Conservation (phyloP, 257 asterid species). For the Forsythia viridissima region DNA sequence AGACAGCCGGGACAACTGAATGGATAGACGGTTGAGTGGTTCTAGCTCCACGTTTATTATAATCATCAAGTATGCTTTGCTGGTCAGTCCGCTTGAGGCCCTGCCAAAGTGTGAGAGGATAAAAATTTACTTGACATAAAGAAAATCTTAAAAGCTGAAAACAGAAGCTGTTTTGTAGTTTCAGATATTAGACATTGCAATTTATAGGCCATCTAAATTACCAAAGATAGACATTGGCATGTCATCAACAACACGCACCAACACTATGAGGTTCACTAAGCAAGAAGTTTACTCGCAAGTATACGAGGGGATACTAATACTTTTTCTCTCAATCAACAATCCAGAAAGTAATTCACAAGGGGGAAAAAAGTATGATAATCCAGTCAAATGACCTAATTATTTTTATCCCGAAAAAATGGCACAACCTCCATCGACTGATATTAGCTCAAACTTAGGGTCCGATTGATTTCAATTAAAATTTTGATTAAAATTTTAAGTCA, state of each 20-base stretch:
- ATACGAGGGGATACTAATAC: too few relatives aligned
- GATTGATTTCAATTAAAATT: too few relatives aligned
- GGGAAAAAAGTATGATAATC: neutral
- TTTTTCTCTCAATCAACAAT: neutral
- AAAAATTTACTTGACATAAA: too few relatives aligned
- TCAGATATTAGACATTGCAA: neutral
- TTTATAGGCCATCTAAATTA: neutral
- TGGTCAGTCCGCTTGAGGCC: conserved; percentile 94
- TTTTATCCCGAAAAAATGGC: too few relatives aligned
- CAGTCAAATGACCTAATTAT: neutral
- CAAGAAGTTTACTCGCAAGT: neutral
- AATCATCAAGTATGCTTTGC: conserved; percentile 89
- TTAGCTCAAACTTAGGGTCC: too few relatives aligned
- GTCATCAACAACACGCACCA: neutral
- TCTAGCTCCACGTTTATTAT: conserved; percentile 85
- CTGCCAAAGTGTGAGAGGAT: conserved; percentile 33
- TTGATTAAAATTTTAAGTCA: too few relatives aligned
- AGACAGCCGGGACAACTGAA: conserved; percentile 43
- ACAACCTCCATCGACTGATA: too few relatives aligned
- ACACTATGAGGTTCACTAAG: neutral
- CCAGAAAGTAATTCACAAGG: neutral
- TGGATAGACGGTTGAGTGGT: conserved; percentile 57
- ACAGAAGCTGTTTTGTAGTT: neutral
- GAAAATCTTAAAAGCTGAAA: neutral
- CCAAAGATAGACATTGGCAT: neutral